A percentile compares a stretch with the other conserved stretches of the same genome.
These are phyloP conservation scores for Phellinidium pouzarii DNA, from an alignment of 1,284 basidiomycete species.

Conservation along the genomic window DNA sequence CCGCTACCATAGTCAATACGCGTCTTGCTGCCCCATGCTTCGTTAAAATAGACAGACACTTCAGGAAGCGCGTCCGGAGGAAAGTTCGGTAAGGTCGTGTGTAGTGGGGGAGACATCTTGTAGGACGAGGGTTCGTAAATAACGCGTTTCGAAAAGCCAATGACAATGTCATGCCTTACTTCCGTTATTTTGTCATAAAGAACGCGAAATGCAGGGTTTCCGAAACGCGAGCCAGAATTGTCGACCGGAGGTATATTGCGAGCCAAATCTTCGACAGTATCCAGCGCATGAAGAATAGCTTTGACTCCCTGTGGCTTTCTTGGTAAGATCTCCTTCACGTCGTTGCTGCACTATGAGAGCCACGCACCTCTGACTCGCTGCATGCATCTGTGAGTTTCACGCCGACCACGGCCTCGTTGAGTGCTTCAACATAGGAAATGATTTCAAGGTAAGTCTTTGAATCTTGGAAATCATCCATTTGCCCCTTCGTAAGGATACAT, in stretches of 20 bases:
- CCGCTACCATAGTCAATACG: constrained; percentile 98
- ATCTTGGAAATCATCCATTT: constrained; percentile 77
- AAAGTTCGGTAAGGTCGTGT: constrained; percentile 51
- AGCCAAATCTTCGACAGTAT: constrained; percentile 62
- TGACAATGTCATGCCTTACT: constrained; percentile 36
- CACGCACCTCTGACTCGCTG: constrained; percentile 48
- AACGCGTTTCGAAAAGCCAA: not conserved
- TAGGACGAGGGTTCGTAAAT: constrained; percentile 13
- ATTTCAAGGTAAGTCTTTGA: constrained; percentile 71
- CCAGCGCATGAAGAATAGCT: constrained; percentile 58
- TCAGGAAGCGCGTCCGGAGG: constrained; percentile 57
- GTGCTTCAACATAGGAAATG: constrained; percentile 63
- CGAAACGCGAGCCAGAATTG: constrained; percentile 89
- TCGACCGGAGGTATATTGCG: constrained; percentile 78
- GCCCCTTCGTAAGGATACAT: constrained; percentile 71
- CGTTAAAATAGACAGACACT: constrained; percentile 75
- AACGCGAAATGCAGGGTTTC: constrained; percentile 92
- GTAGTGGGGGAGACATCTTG: constrained; percentile 45
- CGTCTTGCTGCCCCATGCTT: constrained; percentile 88
- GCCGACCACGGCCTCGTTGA: constrained; percentile 76
- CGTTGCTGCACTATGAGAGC: not conserved
- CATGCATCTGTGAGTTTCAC: constrained; percentile 70
- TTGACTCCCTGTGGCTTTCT: constrained; percentile 46
- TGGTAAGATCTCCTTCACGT: constrained; percentile 5
- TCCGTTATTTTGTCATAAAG: constrained; percentile 82